Conservation (phyloP, 805 yeast species). For the Metschnikowia dekortorum region DNA sequence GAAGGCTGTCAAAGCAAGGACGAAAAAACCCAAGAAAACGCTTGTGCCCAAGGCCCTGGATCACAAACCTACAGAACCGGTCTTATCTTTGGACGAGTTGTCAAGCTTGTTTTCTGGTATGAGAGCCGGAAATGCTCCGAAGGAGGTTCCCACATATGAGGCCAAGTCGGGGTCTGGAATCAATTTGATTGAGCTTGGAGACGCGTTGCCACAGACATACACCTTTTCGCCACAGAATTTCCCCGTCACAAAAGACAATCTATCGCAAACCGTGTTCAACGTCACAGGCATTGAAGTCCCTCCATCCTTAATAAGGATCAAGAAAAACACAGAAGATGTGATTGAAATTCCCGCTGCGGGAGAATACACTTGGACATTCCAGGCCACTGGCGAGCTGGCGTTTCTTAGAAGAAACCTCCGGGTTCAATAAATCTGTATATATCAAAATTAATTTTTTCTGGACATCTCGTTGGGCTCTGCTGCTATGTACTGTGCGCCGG, state of each 20-base stretch:
- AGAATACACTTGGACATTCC: constrained; percentile 24
- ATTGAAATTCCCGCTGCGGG: constrained; percentile 24
- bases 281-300: constrained; percentile 33
- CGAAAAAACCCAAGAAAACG: constrained; percentile 6
- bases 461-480: neutral
- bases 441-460: neutral
- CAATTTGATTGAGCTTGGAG: constrained; percentile 30
- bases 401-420: constrained; percentile 15
- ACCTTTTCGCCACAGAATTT: constrained; percentile 14
- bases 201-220: constrained; percentile 26
- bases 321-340: constrained; percentile 8
- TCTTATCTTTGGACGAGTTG: constrained; percentile 38
- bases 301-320: constrained; percentile 19
- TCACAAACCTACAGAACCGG: constrained; percentile 9
- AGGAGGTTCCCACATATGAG: constrained; percentile 11
- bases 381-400: constrained; percentile 24
- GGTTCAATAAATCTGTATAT: constrained; percentile 16
- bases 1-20: constrained; percentile 2
- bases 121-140: constrained; percentile 11
- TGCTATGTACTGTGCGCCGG: neutral
- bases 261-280: constrained; percentile 23
- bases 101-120: constrained; percentile 31
- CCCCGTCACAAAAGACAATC: constrained; percentile 26
- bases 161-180: constrained; percentile 18
- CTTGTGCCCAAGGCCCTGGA: neutral